These are phyloP conservation scores for Plectosphaerella cucumerina DNA, from an alignment of 2,329 filamentous ascomycete species.

Conservation along the genomic window DNA sequence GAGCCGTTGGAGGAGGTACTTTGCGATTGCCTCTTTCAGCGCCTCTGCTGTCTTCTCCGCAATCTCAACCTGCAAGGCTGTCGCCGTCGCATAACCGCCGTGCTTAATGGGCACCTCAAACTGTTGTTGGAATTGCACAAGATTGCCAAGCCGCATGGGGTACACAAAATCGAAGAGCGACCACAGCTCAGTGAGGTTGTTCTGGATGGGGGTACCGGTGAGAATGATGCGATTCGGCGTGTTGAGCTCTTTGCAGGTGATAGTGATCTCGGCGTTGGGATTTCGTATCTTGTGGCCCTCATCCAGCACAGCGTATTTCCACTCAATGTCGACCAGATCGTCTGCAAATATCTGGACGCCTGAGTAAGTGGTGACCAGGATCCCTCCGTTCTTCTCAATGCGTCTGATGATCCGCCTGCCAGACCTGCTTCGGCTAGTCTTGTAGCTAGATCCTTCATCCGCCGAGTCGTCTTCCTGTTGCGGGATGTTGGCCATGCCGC, in stretches of 20 bases:
- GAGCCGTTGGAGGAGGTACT: conserved; percentile 86
- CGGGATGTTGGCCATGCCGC: conserved; percentile 88
- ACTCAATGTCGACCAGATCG: conserved; percentile 75
- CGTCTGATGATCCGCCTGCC: conserved; percentile 66
- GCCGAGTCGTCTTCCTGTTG: conserved; percentile 50
- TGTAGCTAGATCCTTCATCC: conserved; percentile 33
- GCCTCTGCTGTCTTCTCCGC: conserved; percentile 92
- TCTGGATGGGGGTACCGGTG: conserved; percentile 96
- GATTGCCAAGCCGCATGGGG: conserved; percentile 87
- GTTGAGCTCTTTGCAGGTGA: conserved; percentile 89
- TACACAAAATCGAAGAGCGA: conserved; percentile 97
- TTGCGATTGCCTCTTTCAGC: conserved; percentile 87
- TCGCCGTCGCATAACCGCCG: conserved; percentile 93
- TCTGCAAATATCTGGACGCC: conserved; percentile 91
- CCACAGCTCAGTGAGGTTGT: conserved; percentile 93
- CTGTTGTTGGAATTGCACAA: conserved; percentile 84
- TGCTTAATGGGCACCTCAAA: conserved; percentile 93
- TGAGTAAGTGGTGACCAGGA: conserved; percentile 92
- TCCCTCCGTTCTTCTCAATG: conserved; percentile 80
- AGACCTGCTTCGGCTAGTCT: conserved; percentile 25
- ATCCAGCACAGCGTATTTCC: conserved; percentile 91
- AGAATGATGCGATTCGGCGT: conserved; percentile 89
- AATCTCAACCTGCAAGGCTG: conserved; percentile 89
- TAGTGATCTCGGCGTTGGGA: conserved; percentile 89
- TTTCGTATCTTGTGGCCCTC: conserved; percentile 99